Evolutionary conservation across 225 moss, liverwort and hornwort species (phyloP), one percentile per base, ranked within the genome.

Genomic region (Pleurozium schreberi): DNA sequence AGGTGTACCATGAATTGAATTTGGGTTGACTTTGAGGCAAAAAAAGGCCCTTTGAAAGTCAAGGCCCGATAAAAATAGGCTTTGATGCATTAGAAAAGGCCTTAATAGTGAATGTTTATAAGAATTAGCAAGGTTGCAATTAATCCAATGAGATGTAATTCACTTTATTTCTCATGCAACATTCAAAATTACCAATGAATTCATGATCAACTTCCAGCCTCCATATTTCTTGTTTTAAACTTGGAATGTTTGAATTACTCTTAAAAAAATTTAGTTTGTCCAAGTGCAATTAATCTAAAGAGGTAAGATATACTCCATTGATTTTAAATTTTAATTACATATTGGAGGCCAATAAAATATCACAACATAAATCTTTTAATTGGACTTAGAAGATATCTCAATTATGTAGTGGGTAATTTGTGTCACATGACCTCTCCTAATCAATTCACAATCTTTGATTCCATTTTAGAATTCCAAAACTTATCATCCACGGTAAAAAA

Each of bases 31-130:
- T 50, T 33, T 50, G 50, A 75, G 8, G 31, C 19, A 75, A 31
- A 7, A 20, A n/a, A 31, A 47, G 1, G 2, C 1, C 9, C 3
- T 31, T 28, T 0, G 0, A 73, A 28, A 30, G 73, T 26, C 11
- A 18, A 30, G 18, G 6, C 11, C 1, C 11, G 10, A 73, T 18
- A 28, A 70, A 40, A 70, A 42, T 26, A 42, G 26, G 26, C n/a
- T 4, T 45, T 18, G 4, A 45, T 18, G 3, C 26, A 2, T 18
- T 45, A 17, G 10, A 73, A n/a, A 18, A 18, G 30, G 18, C 18
- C 3, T 12, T 50, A 5, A 33, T 33, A 50, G 20, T 12, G 7
- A 75, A 33, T 75, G 21, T 50, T 20, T 34, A 50, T 5, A 8
- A 50, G 5, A 75, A 12, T 20, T 50, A 13, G 5, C 0, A 75